Evolutionary conservation across 164 flowering plant species (phyloP).

Genomic region (Brasenia schreberi): DNA sequence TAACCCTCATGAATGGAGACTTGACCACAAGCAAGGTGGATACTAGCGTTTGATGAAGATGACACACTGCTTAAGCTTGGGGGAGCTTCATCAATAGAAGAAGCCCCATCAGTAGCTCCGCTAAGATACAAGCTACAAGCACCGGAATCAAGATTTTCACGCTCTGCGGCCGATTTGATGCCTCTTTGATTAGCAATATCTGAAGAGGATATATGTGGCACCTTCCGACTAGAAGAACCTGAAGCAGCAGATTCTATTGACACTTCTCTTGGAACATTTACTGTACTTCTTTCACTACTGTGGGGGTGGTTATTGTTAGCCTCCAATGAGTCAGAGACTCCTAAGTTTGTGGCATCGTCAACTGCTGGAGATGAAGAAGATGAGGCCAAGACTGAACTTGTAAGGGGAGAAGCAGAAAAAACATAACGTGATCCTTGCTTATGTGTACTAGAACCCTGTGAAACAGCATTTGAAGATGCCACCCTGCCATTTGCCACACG

Average conservation of each 20-base stretch:
- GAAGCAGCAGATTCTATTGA: conserved; percentile 6
- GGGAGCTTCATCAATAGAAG: conserved; percentile 10
- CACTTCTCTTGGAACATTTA: conserved; percentile 6
- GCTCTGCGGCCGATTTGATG: conserved; percentile 5
- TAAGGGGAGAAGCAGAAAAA: conserved; percentile 19
- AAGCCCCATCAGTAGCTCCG: conserved; percentile 13
- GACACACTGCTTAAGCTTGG: conserved; percentile 18
- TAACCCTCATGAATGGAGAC: background rate
- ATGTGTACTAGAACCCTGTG: conserved; percentile 34
- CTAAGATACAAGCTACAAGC: conserved; percentile 8
- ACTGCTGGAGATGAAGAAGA: background rate
- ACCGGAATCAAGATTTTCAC: conserved; percentile 11
- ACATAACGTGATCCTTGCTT: conserved; percentile 27
- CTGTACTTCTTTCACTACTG: background rate
- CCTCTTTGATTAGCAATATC: conserved; percentile 5
- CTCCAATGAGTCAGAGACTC: background rate
- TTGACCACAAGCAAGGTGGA: background rate
- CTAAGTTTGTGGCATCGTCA: background rate
- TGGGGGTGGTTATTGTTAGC: background rate
- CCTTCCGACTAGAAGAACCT: conserved; percentile 4
- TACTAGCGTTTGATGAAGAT: conserved; percentile 14
- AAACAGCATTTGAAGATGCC: conserved; percentile 19
- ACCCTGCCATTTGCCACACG: conserved; percentile 35
- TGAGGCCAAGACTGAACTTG: conserved; percentile 14
- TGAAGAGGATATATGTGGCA: conserved; percentile 2